Conservation (phyloP, 306 rosid genomes). For the Parietaria judaica region DNA sequence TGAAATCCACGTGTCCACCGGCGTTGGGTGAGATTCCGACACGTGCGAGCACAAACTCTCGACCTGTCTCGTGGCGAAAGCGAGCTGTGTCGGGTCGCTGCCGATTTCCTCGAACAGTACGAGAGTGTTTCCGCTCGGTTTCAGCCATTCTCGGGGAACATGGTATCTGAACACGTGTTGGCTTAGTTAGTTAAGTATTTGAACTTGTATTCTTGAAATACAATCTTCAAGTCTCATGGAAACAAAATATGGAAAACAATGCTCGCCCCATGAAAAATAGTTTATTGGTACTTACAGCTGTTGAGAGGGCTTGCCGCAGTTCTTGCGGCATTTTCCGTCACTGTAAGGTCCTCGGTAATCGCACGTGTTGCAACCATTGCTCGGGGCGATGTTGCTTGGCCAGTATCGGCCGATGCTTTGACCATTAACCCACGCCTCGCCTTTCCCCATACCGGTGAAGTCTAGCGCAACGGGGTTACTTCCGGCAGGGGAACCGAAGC, state of each 20-base stretch:
- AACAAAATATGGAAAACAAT: too few species aligned
- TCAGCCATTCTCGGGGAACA: constrained; percentile 74
- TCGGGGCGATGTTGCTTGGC: constrained; percentile 54
- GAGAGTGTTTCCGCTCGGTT: constrained; percentile 48
- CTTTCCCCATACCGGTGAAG: constrained; percentile 89
- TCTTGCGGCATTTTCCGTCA: constrained; percentile 56
- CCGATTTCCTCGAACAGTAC: constrained; percentile 83
- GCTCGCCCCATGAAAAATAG: neutral
- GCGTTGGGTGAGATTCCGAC: constrained; percentile 75
- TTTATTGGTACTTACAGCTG: constrained; percentile 43
- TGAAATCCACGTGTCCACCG: constrained; percentile 57
- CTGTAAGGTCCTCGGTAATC: constrained; percentile 50
- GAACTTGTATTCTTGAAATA: too few species aligned
- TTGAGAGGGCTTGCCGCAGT: constrained; percentile 88
- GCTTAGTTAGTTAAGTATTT: too few species aligned
- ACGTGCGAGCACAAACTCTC: constrained; percentile 68
- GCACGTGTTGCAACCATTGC: constrained; percentile 47
- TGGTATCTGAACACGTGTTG: constrained; percentile 45
- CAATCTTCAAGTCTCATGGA: too few species aligned
- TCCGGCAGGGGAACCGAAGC: constrained; percentile 57
- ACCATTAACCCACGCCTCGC: constrained; percentile 97
- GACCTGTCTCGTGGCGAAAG: constrained; percentile 50
- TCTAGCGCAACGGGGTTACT: constrained; percentile 74
- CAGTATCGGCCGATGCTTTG: constrained; percentile 94
- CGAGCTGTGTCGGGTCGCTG: constrained; percentile 63